These are phyloP conservation scores for Hygrophorus pudorinus DNA, from an alignment of 768 basidiomycete genomes.

Conservation along the genomic window DNA sequence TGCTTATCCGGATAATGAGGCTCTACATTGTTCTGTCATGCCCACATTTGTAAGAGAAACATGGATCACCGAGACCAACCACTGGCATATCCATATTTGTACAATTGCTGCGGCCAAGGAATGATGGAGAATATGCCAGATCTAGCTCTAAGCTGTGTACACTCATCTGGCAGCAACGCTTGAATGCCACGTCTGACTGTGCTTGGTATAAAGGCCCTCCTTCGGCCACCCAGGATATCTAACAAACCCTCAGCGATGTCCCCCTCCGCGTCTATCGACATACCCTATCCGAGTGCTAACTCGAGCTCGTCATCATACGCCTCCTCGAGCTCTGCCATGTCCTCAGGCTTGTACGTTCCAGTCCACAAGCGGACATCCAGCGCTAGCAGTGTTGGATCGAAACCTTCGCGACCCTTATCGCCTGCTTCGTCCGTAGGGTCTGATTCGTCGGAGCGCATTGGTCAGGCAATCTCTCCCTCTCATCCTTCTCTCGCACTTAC, in stretches of 20 bases:
- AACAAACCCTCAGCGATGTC: conserved; percentile 16
- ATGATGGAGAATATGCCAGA: too few relatives aligned
- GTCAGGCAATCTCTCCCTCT: conserved; percentile 16
- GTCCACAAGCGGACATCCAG: conserved; percentile 30
- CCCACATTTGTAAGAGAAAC: too few relatives aligned
- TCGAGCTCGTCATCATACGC: conserved; percentile 8
- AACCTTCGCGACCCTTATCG: not conserved
- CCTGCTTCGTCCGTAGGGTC: not conserved
- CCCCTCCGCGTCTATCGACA: conserved; percentile 11
- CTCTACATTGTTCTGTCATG: too few relatives aligned
- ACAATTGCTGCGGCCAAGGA: too few relatives aligned
- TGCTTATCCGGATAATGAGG: too few relatives aligned
- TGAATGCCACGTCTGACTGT: too few relatives aligned
- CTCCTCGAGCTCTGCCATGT: conserved; percentile 12
- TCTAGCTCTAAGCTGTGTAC: too few relatives aligned
- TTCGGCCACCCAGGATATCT: conserved; percentile 5
- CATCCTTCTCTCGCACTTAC: not conserved
- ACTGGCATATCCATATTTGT: too few relatives aligned
- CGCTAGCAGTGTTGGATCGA: conserved; percentile 8
- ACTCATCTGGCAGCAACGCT: too few relatives aligned
- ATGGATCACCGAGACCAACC: too few relatives aligned
- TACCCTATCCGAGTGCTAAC: too few relatives aligned
- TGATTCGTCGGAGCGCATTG: conserved; percentile 9
- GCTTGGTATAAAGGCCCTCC: too few relatives aligned
- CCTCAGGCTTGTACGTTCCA: conserved; percentile 26